phyloP scores from a whole-genome alignment of 2,329 filamentous ascomycete genomes.

The Fusarium nisikadoi region DNA sequence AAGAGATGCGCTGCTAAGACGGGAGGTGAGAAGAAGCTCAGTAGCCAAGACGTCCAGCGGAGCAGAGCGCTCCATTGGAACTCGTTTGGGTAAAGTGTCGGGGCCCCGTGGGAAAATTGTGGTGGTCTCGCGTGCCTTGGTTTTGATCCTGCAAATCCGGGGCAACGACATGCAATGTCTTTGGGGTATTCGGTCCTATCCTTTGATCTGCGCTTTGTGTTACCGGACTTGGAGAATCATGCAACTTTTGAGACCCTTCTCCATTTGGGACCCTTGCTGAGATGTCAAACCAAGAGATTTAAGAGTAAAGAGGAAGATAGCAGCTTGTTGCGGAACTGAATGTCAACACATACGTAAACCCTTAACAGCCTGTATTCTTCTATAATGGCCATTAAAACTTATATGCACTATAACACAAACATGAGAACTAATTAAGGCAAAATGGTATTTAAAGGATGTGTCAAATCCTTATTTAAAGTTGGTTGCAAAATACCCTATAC shows the following conservation, averaged over 20 bases:
- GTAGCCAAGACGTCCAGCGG: not conserved
- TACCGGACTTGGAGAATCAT: fast-evolving
- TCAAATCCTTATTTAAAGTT: not conserved
- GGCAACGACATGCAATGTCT: not conserved
- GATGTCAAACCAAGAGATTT: too few relatives aligned
- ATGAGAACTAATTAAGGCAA: not conserved
- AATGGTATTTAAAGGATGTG: not conserved
- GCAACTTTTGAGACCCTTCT: not conserved
- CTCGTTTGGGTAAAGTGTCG: not conserved
- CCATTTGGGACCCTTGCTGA: fast-evolving
- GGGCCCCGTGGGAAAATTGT: not conserved
- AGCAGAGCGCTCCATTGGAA: not conserved
- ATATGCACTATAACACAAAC: not conserved
- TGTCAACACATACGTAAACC: too few relatives aligned
- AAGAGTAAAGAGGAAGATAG: not conserved
- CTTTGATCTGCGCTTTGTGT: not conserved
- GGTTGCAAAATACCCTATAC: not conserved
- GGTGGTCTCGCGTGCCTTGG: not conserved
- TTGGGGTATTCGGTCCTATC: not conserved
- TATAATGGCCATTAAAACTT: too few relatives aligned
- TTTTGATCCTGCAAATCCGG: not conserved
- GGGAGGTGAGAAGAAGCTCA: not conserved
- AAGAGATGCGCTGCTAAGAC: not conserved
- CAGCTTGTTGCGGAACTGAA: too few relatives aligned
- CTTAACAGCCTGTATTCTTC: too few relatives aligned